Conservation (phyloP, 2,329 filamentous ascomycete genomes). For the Penicillium crustosum region DNA sequence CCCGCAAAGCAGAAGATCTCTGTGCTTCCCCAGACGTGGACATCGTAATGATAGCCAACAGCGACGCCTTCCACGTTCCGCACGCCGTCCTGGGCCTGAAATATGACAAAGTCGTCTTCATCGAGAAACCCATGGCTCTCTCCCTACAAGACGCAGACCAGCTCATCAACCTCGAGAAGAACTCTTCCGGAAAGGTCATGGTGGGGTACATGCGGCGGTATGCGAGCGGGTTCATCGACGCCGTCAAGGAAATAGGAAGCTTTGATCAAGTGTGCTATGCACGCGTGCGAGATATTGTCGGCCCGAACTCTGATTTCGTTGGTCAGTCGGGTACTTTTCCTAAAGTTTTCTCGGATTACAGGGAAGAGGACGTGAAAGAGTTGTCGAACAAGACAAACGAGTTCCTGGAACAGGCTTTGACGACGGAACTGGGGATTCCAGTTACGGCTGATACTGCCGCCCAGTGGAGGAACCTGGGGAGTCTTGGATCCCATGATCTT, state of each 20-base stretch:
- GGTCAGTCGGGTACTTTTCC: constrained; percentile 35
- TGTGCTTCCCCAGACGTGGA: constrained; percentile 48
- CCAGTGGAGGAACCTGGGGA: constrained; percentile 45
- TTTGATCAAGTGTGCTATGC: constrained; percentile 55
- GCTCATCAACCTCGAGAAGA: constrained; percentile 52
- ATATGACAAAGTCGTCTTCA: constrained; percentile 54
- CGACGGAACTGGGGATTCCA: constrained; percentile 33
- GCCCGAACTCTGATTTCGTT: constrained; percentile 48
- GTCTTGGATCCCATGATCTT: constrained; percentile 55
- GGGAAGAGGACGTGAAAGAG: constrained; percentile 26
- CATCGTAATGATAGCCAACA: constrained; percentile 52
- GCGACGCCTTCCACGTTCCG: constrained; percentile 53
- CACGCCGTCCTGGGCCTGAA: constrained; percentile 51
- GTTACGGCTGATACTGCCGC: constrained; percentile 26
- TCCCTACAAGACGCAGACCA: constrained; percentile 45
- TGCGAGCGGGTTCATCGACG: constrained; percentile 54
- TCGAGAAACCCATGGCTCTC: constrained; percentile 60
- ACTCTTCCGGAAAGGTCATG: constrained; percentile 49
- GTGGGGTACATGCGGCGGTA: constrained; percentile 63
- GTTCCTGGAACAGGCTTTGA: constrained; percentile 33
- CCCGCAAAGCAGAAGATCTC: constrained; percentile 43
- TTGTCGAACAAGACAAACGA: constrained; percentile 20
- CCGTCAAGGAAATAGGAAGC: constrained; percentile 52
- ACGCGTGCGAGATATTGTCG: constrained; percentile 52
- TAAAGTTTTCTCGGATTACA: constrained; percentile 46